phyloP scores from a whole-genome alignment of 192 early-diverging fungal genomes.

The Backusella westeae region DNA sequence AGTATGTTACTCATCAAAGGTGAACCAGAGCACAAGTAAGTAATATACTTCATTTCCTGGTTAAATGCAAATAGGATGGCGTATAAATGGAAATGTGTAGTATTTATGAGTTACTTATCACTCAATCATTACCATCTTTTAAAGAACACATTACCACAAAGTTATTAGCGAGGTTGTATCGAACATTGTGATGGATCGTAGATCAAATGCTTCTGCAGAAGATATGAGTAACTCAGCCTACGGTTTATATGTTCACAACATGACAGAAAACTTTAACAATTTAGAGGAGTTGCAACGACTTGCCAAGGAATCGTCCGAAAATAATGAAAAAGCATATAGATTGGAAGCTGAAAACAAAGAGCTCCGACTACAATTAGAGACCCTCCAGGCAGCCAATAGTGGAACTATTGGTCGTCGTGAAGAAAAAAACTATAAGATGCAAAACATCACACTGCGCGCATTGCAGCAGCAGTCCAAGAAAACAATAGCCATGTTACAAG shows the following conservation, averaged over 20 bases:
- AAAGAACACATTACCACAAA: constrained; percentile 70
- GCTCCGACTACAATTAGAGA: constrained; percentile 35
- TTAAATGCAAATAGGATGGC: neutral
- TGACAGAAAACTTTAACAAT: constrained; percentile 74
- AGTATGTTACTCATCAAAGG: constrained; percentile 72
- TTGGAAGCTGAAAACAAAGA: constrained; percentile 61
- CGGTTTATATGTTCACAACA: constrained; percentile 65
- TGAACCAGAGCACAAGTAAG: constrained; percentile 59
- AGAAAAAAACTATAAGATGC: constrained; percentile 12
- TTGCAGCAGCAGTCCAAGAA: constrained; percentile 67
- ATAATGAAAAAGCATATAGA: constrained; percentile 56
- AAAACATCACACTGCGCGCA: constrained; percentile 38
- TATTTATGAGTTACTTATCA: neutral
- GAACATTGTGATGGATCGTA: constrained; percentile 75
- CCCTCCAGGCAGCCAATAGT: neutral
- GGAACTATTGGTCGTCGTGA: neutral
- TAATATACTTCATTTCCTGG: constrained; percentile 30
- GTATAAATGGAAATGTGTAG: neutral
- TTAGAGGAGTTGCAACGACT: constrained; percentile 69
- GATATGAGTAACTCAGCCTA: constrained; percentile 56
- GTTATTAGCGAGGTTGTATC: constrained; percentile 68
- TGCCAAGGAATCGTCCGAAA: constrained; percentile 59
- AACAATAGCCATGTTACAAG: constrained; percentile 70
- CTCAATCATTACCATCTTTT: neutral
- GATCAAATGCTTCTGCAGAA: constrained; percentile 37